Evolutionary conservation across 1,284 basidiomycete genomes (phyloP).

Genomic region (Afroboletus lepidellus): DNA sequence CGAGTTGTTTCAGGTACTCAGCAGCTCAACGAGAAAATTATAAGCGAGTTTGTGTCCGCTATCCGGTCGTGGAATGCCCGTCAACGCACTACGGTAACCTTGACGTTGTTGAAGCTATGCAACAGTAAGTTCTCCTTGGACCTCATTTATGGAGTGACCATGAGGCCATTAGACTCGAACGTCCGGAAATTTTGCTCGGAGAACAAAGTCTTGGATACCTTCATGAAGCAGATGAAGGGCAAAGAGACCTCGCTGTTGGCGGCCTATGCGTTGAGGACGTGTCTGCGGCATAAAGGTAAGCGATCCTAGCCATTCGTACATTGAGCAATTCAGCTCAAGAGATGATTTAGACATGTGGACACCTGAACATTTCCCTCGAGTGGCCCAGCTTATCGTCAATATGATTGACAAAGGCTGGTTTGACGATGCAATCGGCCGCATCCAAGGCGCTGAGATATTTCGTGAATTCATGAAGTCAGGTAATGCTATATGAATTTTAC

Average conservation of each 20-base stretch:
- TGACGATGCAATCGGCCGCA: neutral
- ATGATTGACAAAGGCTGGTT: neutral
- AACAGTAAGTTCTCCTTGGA: neutral
- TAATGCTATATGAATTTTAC: neutral
- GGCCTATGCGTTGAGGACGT: neutral
- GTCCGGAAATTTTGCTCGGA: neutral
- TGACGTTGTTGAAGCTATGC: neutral
- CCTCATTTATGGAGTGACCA: neutral
- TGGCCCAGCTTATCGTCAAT: neutral
- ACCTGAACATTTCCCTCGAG: neutral
- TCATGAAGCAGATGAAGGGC: neutral
- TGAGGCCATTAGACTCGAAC: neutral
- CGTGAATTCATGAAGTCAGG: neutral
- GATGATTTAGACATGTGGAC: neutral
- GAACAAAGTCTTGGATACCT: neutral
- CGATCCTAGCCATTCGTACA: neutral
- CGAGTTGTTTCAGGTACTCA: neutral
- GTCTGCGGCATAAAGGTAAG: neutral
- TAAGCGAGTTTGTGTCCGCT: neutral
- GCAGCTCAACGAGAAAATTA: neutral
- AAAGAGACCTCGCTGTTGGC: neutral
- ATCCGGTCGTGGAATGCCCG: neutral
- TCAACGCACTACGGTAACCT: neutral
- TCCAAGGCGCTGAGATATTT: neutral
- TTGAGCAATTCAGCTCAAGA: neutral